These are phyloP conservation scores for Stygiomarasmius scandens DNA, from an alignment of 1,284 basidiomycete genomes.

Conservation along the genomic window DNA sequence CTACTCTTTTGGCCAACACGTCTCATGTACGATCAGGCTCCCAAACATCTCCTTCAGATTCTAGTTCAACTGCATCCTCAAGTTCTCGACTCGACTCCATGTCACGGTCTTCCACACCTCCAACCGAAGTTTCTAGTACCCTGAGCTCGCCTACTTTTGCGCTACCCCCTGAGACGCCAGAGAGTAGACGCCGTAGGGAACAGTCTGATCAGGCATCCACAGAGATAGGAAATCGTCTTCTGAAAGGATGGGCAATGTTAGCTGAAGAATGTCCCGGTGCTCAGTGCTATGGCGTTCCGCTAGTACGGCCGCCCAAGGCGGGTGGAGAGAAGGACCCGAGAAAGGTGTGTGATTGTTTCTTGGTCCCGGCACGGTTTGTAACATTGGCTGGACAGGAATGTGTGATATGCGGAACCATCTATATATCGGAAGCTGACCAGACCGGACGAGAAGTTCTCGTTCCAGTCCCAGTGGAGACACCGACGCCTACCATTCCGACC, in stretches of 20 bases:
- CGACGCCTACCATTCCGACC: not conserved
- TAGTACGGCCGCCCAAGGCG: conserved; percentile 71
- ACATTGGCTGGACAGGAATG: conserved; percentile 59
- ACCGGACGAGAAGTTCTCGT: conserved; percentile 54
- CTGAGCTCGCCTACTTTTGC: conserved; percentile 64
- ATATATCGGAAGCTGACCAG: conserved; percentile 55
- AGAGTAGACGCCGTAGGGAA: conserved; percentile 65
- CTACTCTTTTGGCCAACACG: conserved; percentile 1
- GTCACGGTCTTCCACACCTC: conserved; percentile 71
- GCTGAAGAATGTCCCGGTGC: conserved; percentile 76
- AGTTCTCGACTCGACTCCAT: conserved; percentile 36
- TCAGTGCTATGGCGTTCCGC: conserved; percentile 71
- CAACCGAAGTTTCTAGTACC: conserved; percentile 67
- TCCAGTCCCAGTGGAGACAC: conserved; percentile 24
- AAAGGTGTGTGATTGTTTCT: conserved; percentile 47
- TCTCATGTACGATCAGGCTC: conserved; percentile 10
- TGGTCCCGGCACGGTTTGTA: conserved; percentile 4
- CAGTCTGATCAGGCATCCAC: conserved; percentile 80
- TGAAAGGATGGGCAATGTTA: conserved; percentile 85
- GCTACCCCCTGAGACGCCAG: conserved; percentile 62
- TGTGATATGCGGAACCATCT: conserved; percentile 70
- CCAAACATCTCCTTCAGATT: conserved; percentile 22
- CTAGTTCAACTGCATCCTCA: conserved; percentile 50
- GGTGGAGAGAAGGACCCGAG: conserved; percentile 61
- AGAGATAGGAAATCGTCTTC: conserved; percentile 73